Conservation (phyloP, 306 rosid species). For the Nissolia schottii region DNA sequence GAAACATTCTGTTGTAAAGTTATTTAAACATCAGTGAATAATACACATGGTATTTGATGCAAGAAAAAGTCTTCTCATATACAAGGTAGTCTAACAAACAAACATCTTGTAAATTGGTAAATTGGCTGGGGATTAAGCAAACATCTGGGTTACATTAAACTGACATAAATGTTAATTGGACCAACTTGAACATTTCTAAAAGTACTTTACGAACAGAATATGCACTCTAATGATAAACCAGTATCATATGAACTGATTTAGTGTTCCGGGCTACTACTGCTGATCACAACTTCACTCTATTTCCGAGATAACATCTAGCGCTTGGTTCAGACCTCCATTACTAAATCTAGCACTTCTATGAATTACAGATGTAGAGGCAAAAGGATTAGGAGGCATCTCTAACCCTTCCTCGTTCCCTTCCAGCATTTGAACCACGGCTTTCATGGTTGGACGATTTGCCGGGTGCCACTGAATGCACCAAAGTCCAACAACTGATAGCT, state of each 20-base stretch:
- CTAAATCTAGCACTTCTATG: background rate
- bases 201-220: background rate
- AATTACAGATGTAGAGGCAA: slow-evolving; percentile 5
- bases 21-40: too few species aligned
- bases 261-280: background rate
- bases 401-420: slow-evolving; percentile 22
- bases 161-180: background rate
- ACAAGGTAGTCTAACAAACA: too few species aligned
- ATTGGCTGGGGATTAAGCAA: too few species aligned
- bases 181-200: background rate
- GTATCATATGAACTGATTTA: too few species aligned
- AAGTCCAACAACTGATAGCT: slow-evolving; percentile 28
- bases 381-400: slow-evolving; percentile 32
- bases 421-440: slow-evolving; percentile 29
- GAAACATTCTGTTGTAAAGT: too few species aligned
- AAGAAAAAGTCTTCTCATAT: too few species aligned
- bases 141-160: too few species aligned
- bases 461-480: slow-evolving; percentile 35
- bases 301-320: slow-evolving; percentile 9
- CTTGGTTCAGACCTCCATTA: background rate
- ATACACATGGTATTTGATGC: too few species aligned
- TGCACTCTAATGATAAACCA: background rate
- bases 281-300: slow-evolving; percentile 16
- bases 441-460: slow-evolving; percentile 28
- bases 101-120: too few species aligned